Conservation (phyloP, 805 yeast genomes). For the Kodamaea sagamina region DNA sequence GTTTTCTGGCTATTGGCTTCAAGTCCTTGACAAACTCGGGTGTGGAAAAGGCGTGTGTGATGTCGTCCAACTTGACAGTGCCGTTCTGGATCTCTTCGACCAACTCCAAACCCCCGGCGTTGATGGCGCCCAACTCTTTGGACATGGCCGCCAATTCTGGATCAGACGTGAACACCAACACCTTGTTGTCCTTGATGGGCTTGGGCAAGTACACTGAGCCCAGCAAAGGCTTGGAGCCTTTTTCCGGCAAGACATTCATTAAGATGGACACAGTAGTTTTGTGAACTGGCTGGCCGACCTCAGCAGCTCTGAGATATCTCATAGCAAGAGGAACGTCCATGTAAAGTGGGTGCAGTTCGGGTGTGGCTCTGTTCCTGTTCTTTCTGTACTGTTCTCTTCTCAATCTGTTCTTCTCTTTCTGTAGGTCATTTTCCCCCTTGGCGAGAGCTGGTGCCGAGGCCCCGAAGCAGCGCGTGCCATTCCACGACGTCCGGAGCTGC, state of each 20-base stretch:
- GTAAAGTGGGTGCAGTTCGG: constrained; percentile 57
- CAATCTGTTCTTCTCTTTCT: constrained; percentile 25
- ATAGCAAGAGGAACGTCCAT: constrained; percentile 74
- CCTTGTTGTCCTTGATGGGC: constrained; percentile 63
- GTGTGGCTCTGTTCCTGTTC: constrained; percentile 27
- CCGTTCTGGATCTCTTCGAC: constrained; percentile 60
- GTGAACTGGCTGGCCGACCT: constrained; percentile 78
- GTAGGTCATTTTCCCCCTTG: constrained; percentile 10
- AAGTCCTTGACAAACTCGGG: constrained; percentile 73
- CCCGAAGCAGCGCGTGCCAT: constrained; percentile 12
- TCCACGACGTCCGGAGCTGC: background rate
- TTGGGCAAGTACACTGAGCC: constrained; percentile 76
- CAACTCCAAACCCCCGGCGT: constrained; percentile 72
- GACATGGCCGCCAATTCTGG: constrained; percentile 56
- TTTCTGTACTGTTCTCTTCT: constrained; percentile 27
- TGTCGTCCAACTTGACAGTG: constrained; percentile 48
- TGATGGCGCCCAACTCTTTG: constrained; percentile 56
- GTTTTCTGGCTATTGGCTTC: constrained; percentile 66
- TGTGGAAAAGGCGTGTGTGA: constrained; percentile 81
- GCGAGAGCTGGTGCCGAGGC: constrained; percentile 8
- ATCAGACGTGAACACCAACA: constrained; percentile 68
- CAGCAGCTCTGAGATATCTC: constrained; percentile 81
- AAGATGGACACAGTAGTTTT: constrained; percentile 66
- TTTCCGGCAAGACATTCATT: constrained; percentile 66
- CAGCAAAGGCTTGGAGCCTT: constrained; percentile 71